Evolutionary conservation across 441 rosid genomes (phyloP), one percentile per base, ranked within the genome.

Genomic region (Aquilaria agallochum): DNA sequence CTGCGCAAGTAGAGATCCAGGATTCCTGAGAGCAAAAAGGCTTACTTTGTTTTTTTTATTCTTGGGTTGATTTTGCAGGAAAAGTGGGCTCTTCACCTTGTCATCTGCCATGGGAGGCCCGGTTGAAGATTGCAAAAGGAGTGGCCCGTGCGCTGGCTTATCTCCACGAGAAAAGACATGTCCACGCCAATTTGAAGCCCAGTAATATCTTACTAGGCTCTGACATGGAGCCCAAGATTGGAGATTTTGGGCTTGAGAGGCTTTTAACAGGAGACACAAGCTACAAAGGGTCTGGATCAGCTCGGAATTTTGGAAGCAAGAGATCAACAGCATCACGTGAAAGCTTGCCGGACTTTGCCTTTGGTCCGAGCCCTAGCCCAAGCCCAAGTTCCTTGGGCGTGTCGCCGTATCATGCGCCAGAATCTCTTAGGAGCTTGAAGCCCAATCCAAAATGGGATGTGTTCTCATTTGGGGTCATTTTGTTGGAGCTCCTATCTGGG

Each of bases 401-500:
- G 0, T 90, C 92, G 0, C 89, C 90, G 0, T 92, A 90, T 45
- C 77, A 79, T 0, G 92, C 96, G 1, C 95, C 98, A 0, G 96
- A 92, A 69, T 84, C 92, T 1, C 74, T 92, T 0, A 32, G 98
- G 59, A 86, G 82, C 70, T 63, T 92, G 2, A 90, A 90, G 75
- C 89, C 98, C 32, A 85, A 73, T 53, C 86, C 88, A 0, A 92
- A 92, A 63, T 90, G 98, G 98, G 98, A 92, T 5, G 92, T 79
- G 72, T 92, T 71, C 58, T 72, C 95, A 0, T 90, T 89, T 4
- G 98, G 98, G 62, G 74, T 88, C 27, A 82, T 92, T 31, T 67
- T 90, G 46, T 83, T 92, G 0, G 98, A 92, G 71, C 80, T 92
- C 5, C 69, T 92, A 14, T 82, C 89, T 0, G 96, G 96, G 30